A percentile compares a stretch with the other conserved stretches of the same genome.
Conservation (phyloP, 176 grass and related monocot species). For the Carex littledalei region DNA sequence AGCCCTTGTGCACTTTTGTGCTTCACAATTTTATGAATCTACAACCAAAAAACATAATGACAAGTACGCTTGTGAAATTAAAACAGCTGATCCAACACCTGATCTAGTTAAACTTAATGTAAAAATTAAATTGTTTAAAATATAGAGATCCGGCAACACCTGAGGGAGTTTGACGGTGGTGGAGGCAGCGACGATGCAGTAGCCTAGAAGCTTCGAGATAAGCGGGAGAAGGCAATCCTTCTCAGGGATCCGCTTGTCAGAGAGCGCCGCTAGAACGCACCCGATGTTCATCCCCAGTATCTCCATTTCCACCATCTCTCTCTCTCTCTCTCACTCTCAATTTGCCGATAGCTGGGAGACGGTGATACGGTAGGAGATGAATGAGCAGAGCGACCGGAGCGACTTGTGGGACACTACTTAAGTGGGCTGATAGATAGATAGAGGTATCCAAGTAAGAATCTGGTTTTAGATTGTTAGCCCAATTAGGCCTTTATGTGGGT, state of each 20-base stretch:
- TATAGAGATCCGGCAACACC: constrained; percentile 23
- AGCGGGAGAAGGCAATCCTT: constrained; percentile 81
- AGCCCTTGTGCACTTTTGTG: constrained; percentile 84
- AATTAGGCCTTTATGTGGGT: no score
- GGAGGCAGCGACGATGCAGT: constrained; percentile 90
- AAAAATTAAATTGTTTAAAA: neutral
- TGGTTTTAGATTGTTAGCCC: no score
- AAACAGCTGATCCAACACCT: neutral
- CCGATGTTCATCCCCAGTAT: constrained; percentile 84
- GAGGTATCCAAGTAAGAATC: no score
- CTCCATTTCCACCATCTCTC: constrained; percentile 64
- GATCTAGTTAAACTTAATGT: neutral
- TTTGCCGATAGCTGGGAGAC: neutral
- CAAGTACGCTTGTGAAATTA: neutral
- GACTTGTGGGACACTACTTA: neutral
- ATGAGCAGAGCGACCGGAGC: no score
- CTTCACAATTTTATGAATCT: constrained; percentile 91
- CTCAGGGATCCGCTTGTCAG: constrained; percentile 55
- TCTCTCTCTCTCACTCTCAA: constrained; percentile 2
- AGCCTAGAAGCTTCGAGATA: constrained; percentile 82
- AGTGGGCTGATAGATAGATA: neutral
- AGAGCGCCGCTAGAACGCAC: constrained; percentile 57
- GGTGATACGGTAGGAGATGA: no score
- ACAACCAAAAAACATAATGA: neutral
- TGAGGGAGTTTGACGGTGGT: constrained; percentile 96